Evolutionary conservation across 1,284 basidiomycete species (phyloP).

Genomic region (Peniophora sp.): DNA sequence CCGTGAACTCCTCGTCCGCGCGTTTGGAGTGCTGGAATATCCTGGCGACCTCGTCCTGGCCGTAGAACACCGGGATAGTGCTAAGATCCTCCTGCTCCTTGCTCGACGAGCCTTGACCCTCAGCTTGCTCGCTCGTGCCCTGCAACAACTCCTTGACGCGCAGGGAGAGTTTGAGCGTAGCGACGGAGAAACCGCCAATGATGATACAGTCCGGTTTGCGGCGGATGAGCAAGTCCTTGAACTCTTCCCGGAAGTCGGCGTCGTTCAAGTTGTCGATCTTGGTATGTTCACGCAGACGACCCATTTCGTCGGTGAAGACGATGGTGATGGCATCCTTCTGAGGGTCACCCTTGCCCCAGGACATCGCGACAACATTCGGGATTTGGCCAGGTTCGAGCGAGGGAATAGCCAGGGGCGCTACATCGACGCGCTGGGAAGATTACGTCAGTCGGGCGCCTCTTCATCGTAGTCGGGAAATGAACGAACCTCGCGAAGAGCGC

Average conservation of each 20-base stretch:
- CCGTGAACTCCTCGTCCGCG: slow-evolving; percentile 80
- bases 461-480: slow-evolving; percentile 7
- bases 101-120: slow-evolving; percentile 11
- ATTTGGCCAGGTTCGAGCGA: slow-evolving; percentile 64
- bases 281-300: slow-evolving; percentile 81
- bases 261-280: slow-evolving; percentile 86
- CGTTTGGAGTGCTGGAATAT: slow-evolving; percentile 91
- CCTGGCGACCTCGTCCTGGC: slow-evolving; percentile 49
- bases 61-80: slow-evolving; percentile 5
- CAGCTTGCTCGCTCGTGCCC: neutral
- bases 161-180: slow-evolving; percentile 68
- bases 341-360: slow-evolving; percentile 93
- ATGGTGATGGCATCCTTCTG: slow-evolving; percentile 83
- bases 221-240: slow-evolving; percentile 74
- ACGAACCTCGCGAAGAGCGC: slow-evolving; percentile 66
- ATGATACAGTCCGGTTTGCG: slow-evolving; percentile 86
- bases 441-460: slow-evolving; percentile 11
- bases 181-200: slow-evolving; percentile 82
- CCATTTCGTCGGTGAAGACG: slow-evolving; percentile 83
- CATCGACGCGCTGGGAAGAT: slow-evolving; percentile 52
- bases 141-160: slow-evolving; percentile 50
- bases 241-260: slow-evolving; percentile 58
- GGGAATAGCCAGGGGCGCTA: slow-evolving; percentile 64
- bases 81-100: slow-evolving; percentile 10
- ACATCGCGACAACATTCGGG: slow-evolving; percentile 85